These are phyloP conservation scores for Pelargonium citronellum DNA, from an alignment of 441 rosid genomes.

Conservation along the genomic window DNA sequence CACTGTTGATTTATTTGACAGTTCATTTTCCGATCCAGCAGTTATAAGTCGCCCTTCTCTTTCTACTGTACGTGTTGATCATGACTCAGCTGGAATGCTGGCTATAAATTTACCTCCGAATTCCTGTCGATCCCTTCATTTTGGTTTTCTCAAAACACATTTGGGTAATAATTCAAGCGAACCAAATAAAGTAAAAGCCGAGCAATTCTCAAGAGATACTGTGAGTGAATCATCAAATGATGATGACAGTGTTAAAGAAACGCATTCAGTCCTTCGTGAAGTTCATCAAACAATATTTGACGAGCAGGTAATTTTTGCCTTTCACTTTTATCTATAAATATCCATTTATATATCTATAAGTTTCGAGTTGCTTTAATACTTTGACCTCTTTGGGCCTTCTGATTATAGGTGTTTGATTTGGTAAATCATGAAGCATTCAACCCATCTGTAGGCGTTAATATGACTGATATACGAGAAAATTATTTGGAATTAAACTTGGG, in stretches of 20 bases:
- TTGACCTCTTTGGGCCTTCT: constrained; percentile 25
- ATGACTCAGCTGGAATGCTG: constrained; percentile 85
- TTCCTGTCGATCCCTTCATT: constrained; percentile 57
- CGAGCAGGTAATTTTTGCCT: constrained; percentile 53
- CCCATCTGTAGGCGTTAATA: constrained; percentile 65
- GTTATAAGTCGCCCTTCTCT: constrained; percentile 50
- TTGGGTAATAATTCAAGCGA: constrained; percentile 28
- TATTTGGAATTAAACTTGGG: constrained; percentile 63
- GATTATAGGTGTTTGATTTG: constrained; percentile 70
- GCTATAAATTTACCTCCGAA: constrained; percentile 73
- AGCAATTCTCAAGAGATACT: constrained; percentile 31
- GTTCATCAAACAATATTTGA: constrained; percentile 77
- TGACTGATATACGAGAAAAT: constrained; percentile 78
- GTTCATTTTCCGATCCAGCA: constrained; percentile 45
- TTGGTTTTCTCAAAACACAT: constrained; percentile 66
- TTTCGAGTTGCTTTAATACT: constrained; percentile 10
- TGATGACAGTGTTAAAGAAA: constrained; percentile 57
- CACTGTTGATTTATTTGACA: constrained; percentile 78
- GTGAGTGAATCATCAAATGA: constrained; percentile 43
- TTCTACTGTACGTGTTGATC: constrained; percentile 70
- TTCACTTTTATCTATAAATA: constrained; percentile 4
- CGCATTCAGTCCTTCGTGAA: constrained; percentile 58
- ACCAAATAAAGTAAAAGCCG: constrained; percentile 32
- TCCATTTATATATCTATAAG: constrained; percentile 13
- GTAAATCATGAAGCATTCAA: constrained; percentile 71